Percentiles rank a stretch among this genome's conserved stretches.
phyloP scores from a whole-genome alignment of 2,329 filamentous ascomycete genomes.

The Rhynchosporium secalis region DNA sequence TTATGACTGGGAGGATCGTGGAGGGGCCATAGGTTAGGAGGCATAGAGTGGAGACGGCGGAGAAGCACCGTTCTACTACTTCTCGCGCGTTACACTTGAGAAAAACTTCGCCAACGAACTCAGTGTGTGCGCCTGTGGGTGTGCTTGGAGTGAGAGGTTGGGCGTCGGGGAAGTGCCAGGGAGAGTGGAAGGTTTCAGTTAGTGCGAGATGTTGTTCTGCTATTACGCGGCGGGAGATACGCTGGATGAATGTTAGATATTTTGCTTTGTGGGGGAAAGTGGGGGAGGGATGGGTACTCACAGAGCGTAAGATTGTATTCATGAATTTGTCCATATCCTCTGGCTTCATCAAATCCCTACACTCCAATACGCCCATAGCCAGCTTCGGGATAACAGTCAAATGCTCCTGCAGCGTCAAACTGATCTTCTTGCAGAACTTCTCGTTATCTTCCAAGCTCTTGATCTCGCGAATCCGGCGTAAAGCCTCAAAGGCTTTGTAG shows the following conservation, averaged over 20 bases:
- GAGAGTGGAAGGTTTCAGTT: conserved; percentile 89
- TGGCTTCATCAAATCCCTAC: conserved; percentile 76
- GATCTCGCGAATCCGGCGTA: conserved; percentile 82
- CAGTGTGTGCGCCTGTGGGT: conserved; percentile 51
- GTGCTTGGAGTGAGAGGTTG: conserved; percentile 52
- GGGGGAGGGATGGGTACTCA: conserved; percentile 46
- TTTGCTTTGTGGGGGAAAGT: not conserved
- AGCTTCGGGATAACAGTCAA: conserved; percentile 91
- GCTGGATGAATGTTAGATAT: conserved; percentile 48
- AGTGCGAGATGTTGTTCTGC: conserved; percentile 95
- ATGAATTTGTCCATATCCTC: conserved; percentile 90
- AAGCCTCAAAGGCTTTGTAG: conserved; percentile 91
- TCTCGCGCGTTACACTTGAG: conserved; percentile 89
- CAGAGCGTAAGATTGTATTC: conserved; percentile 87
- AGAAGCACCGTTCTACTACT: conserved; percentile 80
- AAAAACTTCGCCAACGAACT: conserved; percentile 95
- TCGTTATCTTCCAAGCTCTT: conserved; percentile 89
- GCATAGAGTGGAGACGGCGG: conserved; percentile 72
- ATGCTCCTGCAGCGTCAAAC: conserved; percentile 80
- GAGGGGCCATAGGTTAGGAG: conserved; percentile 72
- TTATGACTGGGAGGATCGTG: conserved; percentile 75
- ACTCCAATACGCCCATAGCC: conserved; percentile 91
- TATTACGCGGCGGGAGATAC: conserved; percentile 94
- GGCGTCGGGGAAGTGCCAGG: conserved; percentile 83
- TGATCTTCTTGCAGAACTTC: conserved; percentile 76